phyloP scores from a whole-genome alignment of 139 green algal species.

The Volvox reticuliferus region DNA sequence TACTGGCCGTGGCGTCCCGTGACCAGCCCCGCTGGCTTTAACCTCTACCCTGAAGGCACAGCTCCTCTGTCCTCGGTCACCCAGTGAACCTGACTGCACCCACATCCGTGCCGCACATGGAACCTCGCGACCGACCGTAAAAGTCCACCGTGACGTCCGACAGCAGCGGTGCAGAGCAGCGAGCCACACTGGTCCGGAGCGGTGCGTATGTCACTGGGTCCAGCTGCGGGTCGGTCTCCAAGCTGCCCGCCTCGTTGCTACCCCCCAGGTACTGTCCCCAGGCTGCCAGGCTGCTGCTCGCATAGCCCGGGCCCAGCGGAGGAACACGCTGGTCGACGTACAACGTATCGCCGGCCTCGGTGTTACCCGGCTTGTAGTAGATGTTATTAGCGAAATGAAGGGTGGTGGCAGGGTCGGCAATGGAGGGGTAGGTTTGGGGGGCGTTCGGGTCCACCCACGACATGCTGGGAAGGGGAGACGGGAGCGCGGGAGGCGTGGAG shows the following conservation, averaged over 20 bases:
- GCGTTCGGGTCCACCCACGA: conserved; percentile 15
- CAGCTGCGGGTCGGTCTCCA: not conserved
- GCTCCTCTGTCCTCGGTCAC: not conserved
- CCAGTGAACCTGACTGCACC: conserved; percentile 10
- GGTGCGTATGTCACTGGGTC: not conserved
- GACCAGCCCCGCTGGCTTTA: no score
- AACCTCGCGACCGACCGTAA: not conserved
- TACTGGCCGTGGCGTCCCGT: no score
- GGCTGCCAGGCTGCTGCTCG: not conserved
- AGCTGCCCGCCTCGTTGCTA: conserved; percentile 5
- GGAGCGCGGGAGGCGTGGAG: not conserved
- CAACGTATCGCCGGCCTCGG: not conserved
- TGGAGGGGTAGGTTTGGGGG: not conserved
- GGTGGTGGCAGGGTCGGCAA: not conserved
- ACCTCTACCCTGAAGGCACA: no score
- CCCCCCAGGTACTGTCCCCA: not conserved
- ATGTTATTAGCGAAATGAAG: conserved; percentile 11
- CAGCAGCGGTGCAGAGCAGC: not conserved
- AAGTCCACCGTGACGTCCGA: not conserved
- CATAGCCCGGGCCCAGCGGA: conserved; percentile 10
- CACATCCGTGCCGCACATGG: not conserved
- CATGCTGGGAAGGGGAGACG: not conserved
- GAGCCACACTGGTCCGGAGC: not conserved
- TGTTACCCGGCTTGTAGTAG: conserved; percentile 25
- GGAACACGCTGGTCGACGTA: conserved; percentile 33